phyloP scores from a whole-genome alignment of 148 eudicot species.

The Chenopodium suecicum region DNA sequence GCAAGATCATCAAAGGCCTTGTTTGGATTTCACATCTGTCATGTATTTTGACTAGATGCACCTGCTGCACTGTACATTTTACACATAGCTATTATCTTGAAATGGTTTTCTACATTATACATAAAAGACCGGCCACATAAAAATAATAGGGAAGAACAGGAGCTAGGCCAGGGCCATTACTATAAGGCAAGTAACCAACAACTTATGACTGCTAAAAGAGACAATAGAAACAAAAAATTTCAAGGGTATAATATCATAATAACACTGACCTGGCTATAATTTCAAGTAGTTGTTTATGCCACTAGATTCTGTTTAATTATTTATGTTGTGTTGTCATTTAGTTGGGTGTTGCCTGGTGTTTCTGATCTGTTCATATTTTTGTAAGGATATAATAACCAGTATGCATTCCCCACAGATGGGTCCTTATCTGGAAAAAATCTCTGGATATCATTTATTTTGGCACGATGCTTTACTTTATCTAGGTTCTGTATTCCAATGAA shows the following conservation, averaged over 20 bases:
- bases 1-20: neutral
- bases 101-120: neutral
- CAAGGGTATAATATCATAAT: neutral
- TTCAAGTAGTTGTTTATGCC: too few relatives aligned
- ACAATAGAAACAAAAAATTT: constrained; percentile 1
- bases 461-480: neutral
- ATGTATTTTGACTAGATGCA: neutral
- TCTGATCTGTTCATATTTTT: neutral
- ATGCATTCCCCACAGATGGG: too few relatives aligned
- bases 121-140: neutral
- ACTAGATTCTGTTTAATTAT: too few relatives aligned
- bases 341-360: neutral
- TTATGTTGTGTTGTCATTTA: too few relatives aligned
- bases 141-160: neutral
- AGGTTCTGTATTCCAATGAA: neutral
- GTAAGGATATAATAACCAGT: neutral
- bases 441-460: neutral
- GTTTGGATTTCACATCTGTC: neutral
- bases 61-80: neutral
- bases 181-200: neutral
- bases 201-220: neutral
- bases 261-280: constrained; percentile 52
- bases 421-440: neutral
- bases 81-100: neutral
- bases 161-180: neutral